Base-by-base conservation (phyloP, 2,329 filamentous ascomycete species). In the Ophiostoma quercus region DNA sequence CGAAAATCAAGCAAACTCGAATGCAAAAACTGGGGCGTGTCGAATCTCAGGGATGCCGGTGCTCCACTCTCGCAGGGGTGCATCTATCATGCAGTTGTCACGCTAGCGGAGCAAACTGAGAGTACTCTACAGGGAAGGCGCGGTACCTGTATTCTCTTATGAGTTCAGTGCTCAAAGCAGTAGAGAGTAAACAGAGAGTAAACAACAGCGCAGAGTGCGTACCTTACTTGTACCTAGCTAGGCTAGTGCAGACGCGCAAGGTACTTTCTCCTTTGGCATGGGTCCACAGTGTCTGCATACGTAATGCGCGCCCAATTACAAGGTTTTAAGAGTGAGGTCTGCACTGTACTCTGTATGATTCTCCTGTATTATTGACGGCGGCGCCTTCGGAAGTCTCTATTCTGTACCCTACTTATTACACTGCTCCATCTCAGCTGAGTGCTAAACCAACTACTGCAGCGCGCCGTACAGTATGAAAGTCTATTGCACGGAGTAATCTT, bases 401-500 rank as follows among this genome's bases (percentile, higher is more conserved):
- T 14, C 3, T 29, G 54, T 14, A 29, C 2, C 2, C 25, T 29
- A 29, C 25, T 29, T 60, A 32, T 25, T 54, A 25, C 51, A 54
- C 11, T 54, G 51, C 51, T 57, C 16, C 6, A 25, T 57, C 51
- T 57, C 51, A 57, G 51, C 51, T 25, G 7, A 14, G 51, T 57
- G 43, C 16, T 51, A n/a, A 34, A 34, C 34, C 34, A 34, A 34
- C 47, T 54, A 54, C 19, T n/a, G 19, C 47, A 54, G n/a, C n/a
- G n/a, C 47, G 47, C 7, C 16, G 51, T 57, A 57, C 51, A 57
- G 51, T 60, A 60, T 32, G 22, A 32, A 32, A 32, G 25, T 32
- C 54, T 32, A 60, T 32, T 60, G 25, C 54, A 60, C 54, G 54
- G 54, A 60, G 54, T 60, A 60, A 60, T 60, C 54, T 60, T 60